These are phyloP conservation scores for Jatropha podagrica DNA, from an alignment of 441 rosid genomes.

Conservation along the genomic window DNA sequence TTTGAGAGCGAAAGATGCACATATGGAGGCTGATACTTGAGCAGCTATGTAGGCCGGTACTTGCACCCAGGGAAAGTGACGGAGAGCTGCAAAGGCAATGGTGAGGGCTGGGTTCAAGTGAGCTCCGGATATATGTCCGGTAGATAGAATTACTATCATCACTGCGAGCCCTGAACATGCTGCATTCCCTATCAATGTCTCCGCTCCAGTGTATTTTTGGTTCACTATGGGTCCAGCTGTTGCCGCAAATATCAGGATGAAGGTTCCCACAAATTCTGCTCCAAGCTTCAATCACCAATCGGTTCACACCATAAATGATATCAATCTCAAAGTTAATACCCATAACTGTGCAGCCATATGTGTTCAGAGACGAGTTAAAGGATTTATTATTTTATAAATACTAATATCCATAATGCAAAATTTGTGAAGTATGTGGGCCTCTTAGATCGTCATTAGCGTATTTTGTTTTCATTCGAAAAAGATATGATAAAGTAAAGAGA, in stretches of 20 bases:
- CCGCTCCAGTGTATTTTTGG: slow-evolving; percentile 76
- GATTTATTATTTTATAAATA: no score
- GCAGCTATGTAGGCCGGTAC: slow-evolving; percentile 91
- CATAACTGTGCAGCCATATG: no score
- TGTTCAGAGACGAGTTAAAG: no score
- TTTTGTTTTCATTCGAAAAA: no score
- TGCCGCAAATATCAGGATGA: slow-evolving; percentile 86
- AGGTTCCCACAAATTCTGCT: slow-evolving; percentile 98
- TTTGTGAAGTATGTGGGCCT: no score
- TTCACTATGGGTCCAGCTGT: slow-evolving; percentile 93
- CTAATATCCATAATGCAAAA: no score
- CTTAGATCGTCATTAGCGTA: no score
- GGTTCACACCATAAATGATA: not conserved
- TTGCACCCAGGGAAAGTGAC: slow-evolving; percentile 93
- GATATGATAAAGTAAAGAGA: no score
- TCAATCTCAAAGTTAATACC: no score
- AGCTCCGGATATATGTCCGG: slow-evolving; percentile 97
- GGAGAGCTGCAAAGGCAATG: slow-evolving; percentile 83
- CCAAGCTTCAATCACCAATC: slow-evolving; percentile 54
- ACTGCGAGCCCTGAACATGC: slow-evolving; percentile 90
- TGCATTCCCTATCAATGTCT: slow-evolving; percentile 85
- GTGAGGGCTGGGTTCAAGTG: slow-evolving; percentile 96
- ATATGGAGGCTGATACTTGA: slow-evolving; percentile 85
- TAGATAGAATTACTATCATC: slow-evolving; percentile 84
- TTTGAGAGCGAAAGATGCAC: slow-evolving; percentile 92